phyloP scores from a whole-genome alignment of 2,329 filamentous ascomycete genomes.

The Sphaerostilbella broomeana region DNA sequence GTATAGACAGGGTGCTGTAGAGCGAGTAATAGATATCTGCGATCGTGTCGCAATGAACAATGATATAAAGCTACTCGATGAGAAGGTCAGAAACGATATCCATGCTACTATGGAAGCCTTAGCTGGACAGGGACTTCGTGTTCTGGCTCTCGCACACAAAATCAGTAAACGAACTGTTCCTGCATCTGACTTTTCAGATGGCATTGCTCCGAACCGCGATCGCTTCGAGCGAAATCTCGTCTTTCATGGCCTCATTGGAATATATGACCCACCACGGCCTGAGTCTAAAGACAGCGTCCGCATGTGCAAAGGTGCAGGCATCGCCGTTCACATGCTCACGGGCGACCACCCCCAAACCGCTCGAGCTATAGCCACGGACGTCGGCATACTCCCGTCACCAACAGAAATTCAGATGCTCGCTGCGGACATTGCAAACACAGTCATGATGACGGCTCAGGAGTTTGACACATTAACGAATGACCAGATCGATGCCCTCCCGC shows the following conservation, averaged over 20 bases:
- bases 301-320: conserved; percentile 51
- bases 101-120: conserved; percentile 60
- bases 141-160: conserved; percentile 52
- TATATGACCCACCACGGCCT: conserved; percentile 61
- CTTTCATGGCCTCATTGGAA: conserved; percentile 59
- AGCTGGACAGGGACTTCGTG: conserved; percentile 58
- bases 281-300: conserved; percentile 51
- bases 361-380: conserved; percentile 51
- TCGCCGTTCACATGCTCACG: conserved; percentile 59
- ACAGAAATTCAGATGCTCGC: conserved; percentile 36
- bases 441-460: conserved; percentile 57
- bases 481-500: conserved; percentile 55
- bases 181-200: conserved; percentile 25
- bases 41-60: conserved; percentile 37
- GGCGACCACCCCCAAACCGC: conserved; percentile 58
- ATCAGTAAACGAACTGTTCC: conserved; percentile 9
- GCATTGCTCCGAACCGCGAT: conserved; percentile 16
- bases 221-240: conserved; percentile 47
- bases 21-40: conserved; percentile 57
- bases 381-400: conserved; percentile 49
- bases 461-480: conserved; percentile 58
- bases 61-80: conserved; percentile 26
- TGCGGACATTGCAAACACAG: conserved; percentile 45
- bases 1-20: conserved; percentile 47
- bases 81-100: conserved; percentile 42